Evolutionary conservation across 1,139 yeast genomes (phyloP), one percentile per base, ranked within the genome.

Genomic region (Suhomyces panamericanus): DNA sequence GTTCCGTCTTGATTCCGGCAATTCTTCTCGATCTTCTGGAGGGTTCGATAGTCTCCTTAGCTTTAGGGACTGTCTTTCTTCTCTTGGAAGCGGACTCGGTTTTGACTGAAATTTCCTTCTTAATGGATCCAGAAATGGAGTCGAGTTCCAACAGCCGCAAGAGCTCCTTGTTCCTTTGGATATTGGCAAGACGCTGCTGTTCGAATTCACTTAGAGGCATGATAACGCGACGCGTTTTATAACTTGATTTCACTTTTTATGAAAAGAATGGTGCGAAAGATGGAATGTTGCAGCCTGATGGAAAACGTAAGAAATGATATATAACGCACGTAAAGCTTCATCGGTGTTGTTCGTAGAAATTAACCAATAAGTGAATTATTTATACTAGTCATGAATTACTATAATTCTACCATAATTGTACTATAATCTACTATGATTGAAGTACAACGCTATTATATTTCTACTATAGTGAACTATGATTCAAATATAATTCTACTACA

Each of bases 11-110:
- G 2, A 82, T 79, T 1, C 91, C 91, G 2, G 86, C 86, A 32
- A 85, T 55, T 53, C 93, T 69, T 49, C 84, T 70, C 0, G 90
- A 84, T 51, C 87, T 69, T 62, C 89, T 70, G 3, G 80, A 68
- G 0, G 90, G 87, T 35, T 68, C 64, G 3, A 59, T 50, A 2
- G 64, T 63, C 28, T 65, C 68, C 24, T 49, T 56, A 44, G 62
- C 63, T 59, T 53, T 17, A 52, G 46, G 43, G 11, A 42, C 40
- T 12, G 56, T 49, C 34, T 52, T 67, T 32, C 62, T 54, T 42
- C 60, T 58, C 45, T 55, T 60, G 16, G 29, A 12, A n/a, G 22
- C n/a, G 12, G 37, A 14, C 31, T 28, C 32, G 12, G 55, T 43
- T 10, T 49, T 46, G 42, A 52, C 32, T 38, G 56, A 64, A 11